Evolutionary conservation across 2,329 filamentous ascomycete genomes (phyloP), one percentile per base, ranked within the genome.

Genomic region (Sphaceloma murrayae): DNA sequence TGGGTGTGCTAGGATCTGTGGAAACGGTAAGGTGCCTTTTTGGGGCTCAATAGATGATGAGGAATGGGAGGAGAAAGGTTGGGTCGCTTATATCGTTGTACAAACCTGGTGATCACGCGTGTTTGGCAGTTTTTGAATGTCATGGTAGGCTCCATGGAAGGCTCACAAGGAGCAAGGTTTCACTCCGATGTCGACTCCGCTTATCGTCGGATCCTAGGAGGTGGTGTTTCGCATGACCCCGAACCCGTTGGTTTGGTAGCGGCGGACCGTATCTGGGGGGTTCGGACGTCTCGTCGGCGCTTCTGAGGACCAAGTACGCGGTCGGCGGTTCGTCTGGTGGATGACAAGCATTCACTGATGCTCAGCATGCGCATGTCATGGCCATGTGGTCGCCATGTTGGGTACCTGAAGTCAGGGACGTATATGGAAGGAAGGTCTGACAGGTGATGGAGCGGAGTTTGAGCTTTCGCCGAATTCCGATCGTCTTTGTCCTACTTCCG

Each of bases 131-230:
- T 39, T 17, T 17, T 13, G 17, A 27, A 13, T 26, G 34, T 26
- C 34, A 39, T 39, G n/a, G 17, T 17, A 26, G 34, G 22, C 22
- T 27, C 34, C 19, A 14, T 39, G 34, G 22, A n/a, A n/a, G n/a
- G n/a, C n/a, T n/a, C n/a, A n/a, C n/a, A n/a, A n/a, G n/a, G n/a
- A n/a, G n/a, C 34, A 39, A 26, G 34, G 34, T 39, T 26, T 39
- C 34, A 39, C 34, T 39, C 34, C 34, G 34, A 39, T 39, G 18
- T 26, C 19, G 26, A 27, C 34, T 39, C 34, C 34, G 34, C 21
- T 21, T 39, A 22, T 17, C 22, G 22, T 26, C 34, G 34, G 34
- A 11, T 11, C 24, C 11, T 27, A 11, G 11, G 11, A 6, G 24
- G 11, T 27, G 19, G 34, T 26, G 34, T 39, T 22, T 39, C 22